Evolutionary conservation across 2,329 filamentous ascomycete genomes (phyloP), one percentile per base, ranked within the genome.

Genomic region (Pseudogymnoascus sp.): DNA sequence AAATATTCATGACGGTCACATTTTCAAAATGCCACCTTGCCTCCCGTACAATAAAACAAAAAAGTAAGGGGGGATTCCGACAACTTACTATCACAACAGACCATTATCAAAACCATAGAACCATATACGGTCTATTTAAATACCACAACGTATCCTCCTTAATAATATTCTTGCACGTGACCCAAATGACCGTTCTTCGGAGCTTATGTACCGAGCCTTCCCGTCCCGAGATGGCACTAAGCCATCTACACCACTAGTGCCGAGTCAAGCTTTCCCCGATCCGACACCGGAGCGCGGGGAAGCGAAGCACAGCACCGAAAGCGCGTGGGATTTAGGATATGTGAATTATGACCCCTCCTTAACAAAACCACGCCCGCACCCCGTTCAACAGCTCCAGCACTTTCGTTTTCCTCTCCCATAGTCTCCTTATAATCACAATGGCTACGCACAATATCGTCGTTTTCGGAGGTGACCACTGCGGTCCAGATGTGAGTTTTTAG

Each of bases 401-500:
- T 56, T 56, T 12, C 50, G 2, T 56, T 33, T 33, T 33, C 31
- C 10, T 33, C 31, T 56, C n/a, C 16, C 50, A 33, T 16, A 56
- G 31, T 12, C 28, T 33, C 4, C 28, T 16, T 56, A 56, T 33
- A 56, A 38, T 40, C 28, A 81, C 70, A 64, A 91, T 91, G 89
- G 77, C 86, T 69, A 80, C 83, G 60, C 87, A 85, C 74, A 91
- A 91, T 68, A 89, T 92, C 74, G 89, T 92, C 66, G 88, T 93
- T 64, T 90, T 93, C 75, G 88, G 77, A 61, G 90, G 90, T 72
- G 91, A 95, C 79, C 90, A 94, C 77, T 91, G 88, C 72, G 90
- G 91, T 75, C 91, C 91, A 1, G 90, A 95, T 85, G 90, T 91
- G 76, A 70, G 83, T 72, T 66, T 56, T 37, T 5, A 21, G 37